Percentiles rank a stretch among this genome's conserved stretches.
Conservation (phyloP, 768 basidiomycete species). For the Daedaleopsis nitida region DNA sequence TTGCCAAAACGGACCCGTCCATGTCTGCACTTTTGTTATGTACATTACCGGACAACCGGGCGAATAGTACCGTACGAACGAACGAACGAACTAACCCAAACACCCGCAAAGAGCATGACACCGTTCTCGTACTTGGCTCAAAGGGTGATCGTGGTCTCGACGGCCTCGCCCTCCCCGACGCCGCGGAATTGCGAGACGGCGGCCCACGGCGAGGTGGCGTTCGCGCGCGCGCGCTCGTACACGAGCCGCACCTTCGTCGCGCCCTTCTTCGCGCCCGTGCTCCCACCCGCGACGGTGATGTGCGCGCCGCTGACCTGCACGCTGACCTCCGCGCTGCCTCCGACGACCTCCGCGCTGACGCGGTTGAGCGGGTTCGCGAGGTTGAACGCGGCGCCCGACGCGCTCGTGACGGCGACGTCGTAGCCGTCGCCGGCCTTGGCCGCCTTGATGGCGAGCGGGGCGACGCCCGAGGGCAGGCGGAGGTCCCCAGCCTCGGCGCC, state of each 20-base stretch:
- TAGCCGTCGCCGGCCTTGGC: neutral
- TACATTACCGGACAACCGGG: neutral
- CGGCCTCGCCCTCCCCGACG: neutral
- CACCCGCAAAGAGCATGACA: no score
- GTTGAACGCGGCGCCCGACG: neutral
- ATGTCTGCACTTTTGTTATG: neutral
- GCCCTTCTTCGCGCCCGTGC: neutral
- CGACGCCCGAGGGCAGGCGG: constrained; percentile 4
- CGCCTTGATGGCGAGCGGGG: neutral
- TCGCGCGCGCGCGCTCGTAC: constrained; percentile 5
- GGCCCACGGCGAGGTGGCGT: neutral
- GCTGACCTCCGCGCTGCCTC: neutral
- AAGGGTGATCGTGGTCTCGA: neutral
- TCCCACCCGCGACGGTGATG: neutral
- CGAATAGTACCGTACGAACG: neutral
- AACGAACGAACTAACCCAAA: no score
- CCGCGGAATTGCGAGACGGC: neutral
- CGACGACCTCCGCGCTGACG: neutral
- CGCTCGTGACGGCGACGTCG: neutral
- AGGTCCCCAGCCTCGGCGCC: constrained; percentile 3
- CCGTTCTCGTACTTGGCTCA: no score
- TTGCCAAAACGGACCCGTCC: no score
- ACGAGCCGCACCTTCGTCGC: neutral
- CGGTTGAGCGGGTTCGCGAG: neutral
- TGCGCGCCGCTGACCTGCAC: neutral